Base-by-base conservation (phyloP, 1,139 yeast genomes). In the Hyphopichia fennica region DNA sequence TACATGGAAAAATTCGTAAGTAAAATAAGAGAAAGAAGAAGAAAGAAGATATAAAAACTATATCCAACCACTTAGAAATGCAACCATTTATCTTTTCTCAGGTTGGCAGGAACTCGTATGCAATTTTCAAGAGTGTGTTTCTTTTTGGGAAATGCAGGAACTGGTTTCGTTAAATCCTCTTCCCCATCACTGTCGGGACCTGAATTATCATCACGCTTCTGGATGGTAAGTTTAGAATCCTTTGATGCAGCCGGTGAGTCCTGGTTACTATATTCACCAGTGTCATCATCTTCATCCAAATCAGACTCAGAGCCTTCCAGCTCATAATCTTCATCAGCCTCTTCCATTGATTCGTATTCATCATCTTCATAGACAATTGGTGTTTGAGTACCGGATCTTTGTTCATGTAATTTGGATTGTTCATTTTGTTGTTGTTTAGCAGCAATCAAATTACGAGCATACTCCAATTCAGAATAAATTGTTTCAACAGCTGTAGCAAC, bases 401-500 rank as follows among this genome's bases (percentile, higher is more conserved):
- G 44, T 33, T 57, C 58, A 33, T 55, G 57, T 22, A 49, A 45
- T 44, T 44, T 56, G 42, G 57, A 48, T 34, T 52, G 44, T 33
- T 60, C 62, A 43, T 58, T 62, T 42, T 60, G 52, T 35, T 54
- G 53, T 35, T 63, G 66, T 40, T 67, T 69, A 35, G 55, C 56
- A 44, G 47, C 40, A 39, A 75, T 75, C 49, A 78, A 63, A 41
- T 72, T 75, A 46, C 77, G 66, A 2, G 97, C 88, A 58, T 91
- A 91, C 42, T 84, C 93, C 61, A 90, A 62, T 50, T 90, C 90
- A 1, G 81, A 74, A 62, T 91, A 91, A 16, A 91, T 86, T 11
- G 80, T 67, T 45, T 81, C 84, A 39, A 91, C 81, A 0, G 98
- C 98, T 22, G 72, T 72, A 17, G 68, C 66, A 7, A 90, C 96